Percentiles rank a stretch among this genome's conserved stretches.
Conservation (phyloP, 2,329 filamentous ascomycete genomes). For the Aspergillus floridensis region DNA sequence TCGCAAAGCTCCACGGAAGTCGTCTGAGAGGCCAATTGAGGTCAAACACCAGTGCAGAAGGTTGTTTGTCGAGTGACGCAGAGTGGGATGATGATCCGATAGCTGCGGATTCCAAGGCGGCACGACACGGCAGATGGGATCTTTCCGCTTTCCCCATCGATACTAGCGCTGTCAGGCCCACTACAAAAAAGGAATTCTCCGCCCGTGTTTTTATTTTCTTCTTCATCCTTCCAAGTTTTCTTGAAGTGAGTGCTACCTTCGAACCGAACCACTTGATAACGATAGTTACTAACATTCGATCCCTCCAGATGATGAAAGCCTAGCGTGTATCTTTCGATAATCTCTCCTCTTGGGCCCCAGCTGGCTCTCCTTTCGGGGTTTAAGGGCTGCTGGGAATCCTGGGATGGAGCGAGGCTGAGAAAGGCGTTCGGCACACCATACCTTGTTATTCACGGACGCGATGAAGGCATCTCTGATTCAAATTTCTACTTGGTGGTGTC, state of each 20-base stretch:
- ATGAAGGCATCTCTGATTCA: constrained; percentile 92
- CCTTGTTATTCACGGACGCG: constrained; percentile 98
- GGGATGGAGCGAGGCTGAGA: constrained; percentile 77
- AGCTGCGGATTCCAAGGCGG: background rate
- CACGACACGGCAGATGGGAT: constrained; percentile 14
- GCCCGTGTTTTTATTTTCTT: constrained; percentile 51
- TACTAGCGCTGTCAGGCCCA: constrained; percentile 23
- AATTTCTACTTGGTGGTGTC: constrained; percentile 53
- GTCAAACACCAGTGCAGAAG: background rate
- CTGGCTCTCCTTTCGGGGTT: constrained; percentile 79
- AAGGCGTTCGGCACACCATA: constrained; percentile 97
- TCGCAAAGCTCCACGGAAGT: background rate
- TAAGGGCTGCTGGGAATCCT: constrained; percentile 71
- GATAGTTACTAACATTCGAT: constrained; percentile 20
- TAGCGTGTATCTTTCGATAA: constrained; percentile 90
- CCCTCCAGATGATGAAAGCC: constrained; percentile 95
- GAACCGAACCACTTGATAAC: background rate
- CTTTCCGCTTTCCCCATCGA: constrained; percentile 20
- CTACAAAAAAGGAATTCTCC: constrained; percentile 25
- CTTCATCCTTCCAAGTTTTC: constrained; percentile 99
- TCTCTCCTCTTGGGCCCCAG: constrained; percentile 63
- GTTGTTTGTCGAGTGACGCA: background rate
- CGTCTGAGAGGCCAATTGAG: background rate
- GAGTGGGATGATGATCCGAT: background rate
- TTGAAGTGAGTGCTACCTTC: constrained; percentile 67